Percentiles rank a stretch among this genome's conserved stretches.
These are phyloP conservation scores for Cryptococcus hybrid DNA, from an alignment of 1,284 basidiomycete species.

Conservation along the genomic window DNA sequence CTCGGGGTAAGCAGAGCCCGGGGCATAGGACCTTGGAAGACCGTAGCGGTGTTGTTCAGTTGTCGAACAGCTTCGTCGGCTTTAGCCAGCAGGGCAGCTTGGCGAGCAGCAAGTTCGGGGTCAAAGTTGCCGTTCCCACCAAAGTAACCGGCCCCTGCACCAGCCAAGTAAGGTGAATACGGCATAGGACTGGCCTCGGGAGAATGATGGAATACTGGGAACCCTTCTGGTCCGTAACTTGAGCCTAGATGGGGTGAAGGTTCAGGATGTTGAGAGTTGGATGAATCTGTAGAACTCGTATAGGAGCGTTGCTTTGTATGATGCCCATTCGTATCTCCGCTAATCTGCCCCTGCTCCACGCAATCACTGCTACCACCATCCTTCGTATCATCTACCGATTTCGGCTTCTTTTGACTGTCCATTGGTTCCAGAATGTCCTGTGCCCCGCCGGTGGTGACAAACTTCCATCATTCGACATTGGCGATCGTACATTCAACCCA, in stretches of 20 bases:
- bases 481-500: constrained; percentile 21
- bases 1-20: neutral
- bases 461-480: constrained; percentile 1
- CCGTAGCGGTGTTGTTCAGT: constrained; percentile 40
- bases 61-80: constrained; percentile 44
- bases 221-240: constrained; percentile 45
- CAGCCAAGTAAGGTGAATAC: neutral
- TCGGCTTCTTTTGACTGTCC: neutral
- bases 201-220: constrained; percentile 23
- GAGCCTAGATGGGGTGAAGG: constrained; percentile 33
- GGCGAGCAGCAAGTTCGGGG: constrained; percentile 14
- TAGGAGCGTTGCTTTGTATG: constrained; percentile 7
- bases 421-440: constrained; percentile 2
- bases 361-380: neutral
- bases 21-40: constrained; percentile 24
- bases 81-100: constrained; percentile 30
- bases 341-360: neutral
- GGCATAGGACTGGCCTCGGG: constrained; percentile 10
- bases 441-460: neutral
- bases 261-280: constrained; percentile 18
- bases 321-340: neutral
- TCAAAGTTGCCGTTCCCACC: constrained; percentile 9
- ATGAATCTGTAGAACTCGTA: constrained; percentile 39
- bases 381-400: neutral
- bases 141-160: constrained; percentile 4